phyloP scores from a whole-genome alignment of 805 yeast genomes.

The Lipomyces yamanashiensis region DNA sequence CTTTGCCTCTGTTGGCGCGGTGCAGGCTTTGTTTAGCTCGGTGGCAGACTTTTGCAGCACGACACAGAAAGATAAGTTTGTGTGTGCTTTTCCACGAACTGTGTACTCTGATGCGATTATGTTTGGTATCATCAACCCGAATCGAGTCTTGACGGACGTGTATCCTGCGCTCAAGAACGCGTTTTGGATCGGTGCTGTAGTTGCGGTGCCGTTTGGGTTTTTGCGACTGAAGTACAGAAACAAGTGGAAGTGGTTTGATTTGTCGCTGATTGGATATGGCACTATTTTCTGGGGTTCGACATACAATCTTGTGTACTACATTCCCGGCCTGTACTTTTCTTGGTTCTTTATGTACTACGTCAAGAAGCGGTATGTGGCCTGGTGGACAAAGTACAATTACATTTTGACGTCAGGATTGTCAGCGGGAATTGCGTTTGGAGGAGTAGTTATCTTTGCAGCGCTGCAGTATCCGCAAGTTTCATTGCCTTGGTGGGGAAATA shows the following conservation, averaged over 20 bases:
- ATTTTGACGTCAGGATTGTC: slow-evolving; percentile 67
- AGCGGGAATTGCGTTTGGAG: slow-evolving; percentile 67
- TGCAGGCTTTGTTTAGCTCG: slow-evolving; percentile 21
- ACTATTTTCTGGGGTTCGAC: slow-evolving; percentile 26
- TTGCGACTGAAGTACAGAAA: slow-evolving; percentile 11
- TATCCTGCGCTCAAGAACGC: slow-evolving; percentile 26
- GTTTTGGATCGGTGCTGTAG: slow-evolving; percentile 24
- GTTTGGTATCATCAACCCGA: slow-evolving; percentile 26
- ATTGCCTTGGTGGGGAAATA: slow-evolving; percentile 64
- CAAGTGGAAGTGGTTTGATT: slow-evolving; percentile 6
- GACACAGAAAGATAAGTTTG: slow-evolving; percentile 24
- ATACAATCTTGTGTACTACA: slow-evolving; percentile 22
- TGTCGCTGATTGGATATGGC: slow-evolving; percentile 22
- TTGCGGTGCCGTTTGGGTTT: slow-evolving; percentile 29
- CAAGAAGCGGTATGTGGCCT: slow-evolving; percentile 59
- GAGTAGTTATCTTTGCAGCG: slow-evolving; percentile 59
- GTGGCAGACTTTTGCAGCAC: slow-evolving; percentile 26
- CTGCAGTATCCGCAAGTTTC: slow-evolving; percentile 46
- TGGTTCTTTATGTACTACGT: slow-evolving; percentile 61
- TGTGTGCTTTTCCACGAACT: slow-evolving; percentile 24
- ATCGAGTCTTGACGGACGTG: slow-evolving; percentile 20
- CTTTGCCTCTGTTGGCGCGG: slow-evolving; percentile 18
- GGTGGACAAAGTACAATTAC: slow-evolving; percentile 80
- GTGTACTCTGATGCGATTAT: slow-evolving; percentile 30
- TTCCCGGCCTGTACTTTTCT: slow-evolving; percentile 45